Evolutionary conservation across 2,329 filamentous ascomycete species (phyloP).

Genomic region (Colletotrichum salicis): DNA sequence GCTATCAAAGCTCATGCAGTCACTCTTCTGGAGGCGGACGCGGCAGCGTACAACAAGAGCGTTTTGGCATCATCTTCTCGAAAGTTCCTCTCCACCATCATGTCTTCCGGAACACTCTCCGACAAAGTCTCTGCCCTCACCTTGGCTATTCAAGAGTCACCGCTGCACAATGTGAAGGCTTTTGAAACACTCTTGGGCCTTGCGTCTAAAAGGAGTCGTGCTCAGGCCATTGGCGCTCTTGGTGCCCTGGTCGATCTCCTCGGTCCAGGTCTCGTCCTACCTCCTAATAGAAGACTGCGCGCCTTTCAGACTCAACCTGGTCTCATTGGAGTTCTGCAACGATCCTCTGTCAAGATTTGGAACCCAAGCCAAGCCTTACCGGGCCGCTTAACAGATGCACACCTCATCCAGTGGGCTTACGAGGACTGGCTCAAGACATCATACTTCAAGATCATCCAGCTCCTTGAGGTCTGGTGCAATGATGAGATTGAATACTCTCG

Average conservation of each 20-base stretch:
- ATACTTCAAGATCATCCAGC: slow-evolving; percentile 93
- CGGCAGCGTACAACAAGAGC: slow-evolving; percentile 77
- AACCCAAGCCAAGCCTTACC: slow-evolving; percentile 76
- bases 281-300: slow-evolving; percentile 81
- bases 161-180: slow-evolving; percentile 89
- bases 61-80: slow-evolving; percentile 85
- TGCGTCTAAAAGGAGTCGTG: slow-evolving; percentile 92
- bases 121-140: slow-evolving; percentile 97
- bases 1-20: slow-evolving; percentile 76
- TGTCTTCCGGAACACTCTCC: slow-evolving; percentile 93
- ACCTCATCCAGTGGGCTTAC: slow-evolving; percentile 89
- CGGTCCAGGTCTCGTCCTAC: slow-evolving; percentile 86
- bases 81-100: slow-evolving; percentile 97
- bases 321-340: slow-evolving; percentile 76
- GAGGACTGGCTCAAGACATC: slow-evolving; percentile 95
- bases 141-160: slow-evolving; percentile 93
- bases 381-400: slow-evolving; percentile 75
- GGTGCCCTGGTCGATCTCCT: slow-evolving; percentile 94
- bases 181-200: slow-evolving; percentile 85
- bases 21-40: slow-evolving; percentile 80
- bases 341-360: slow-evolving; percentile 70
- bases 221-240: slow-evolving; percentile 91
- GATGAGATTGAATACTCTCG: slow-evolving; percentile 96
- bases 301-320: slow-evolving; percentile 83
- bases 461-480: slow-evolving; percentile 91